These are phyloP conservation scores for Tuber aestivum DNA, from an alignment of 495 filamentous ascomycete genomes.

Conservation along the genomic window DNA sequence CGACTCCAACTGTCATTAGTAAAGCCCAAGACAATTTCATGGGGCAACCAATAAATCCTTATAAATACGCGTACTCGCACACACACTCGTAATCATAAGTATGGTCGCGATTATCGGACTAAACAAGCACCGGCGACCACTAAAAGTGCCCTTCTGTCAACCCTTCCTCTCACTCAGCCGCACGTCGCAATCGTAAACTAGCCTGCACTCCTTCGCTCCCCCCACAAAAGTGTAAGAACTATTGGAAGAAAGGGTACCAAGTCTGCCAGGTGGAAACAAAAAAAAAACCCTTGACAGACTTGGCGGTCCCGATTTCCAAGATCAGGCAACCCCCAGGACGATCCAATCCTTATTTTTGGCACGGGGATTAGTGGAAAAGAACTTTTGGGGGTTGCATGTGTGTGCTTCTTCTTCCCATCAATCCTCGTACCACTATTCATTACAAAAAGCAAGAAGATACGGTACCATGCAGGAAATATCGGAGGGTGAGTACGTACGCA, in stretches of 20 bases:
- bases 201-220: background rate
- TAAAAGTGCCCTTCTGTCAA: background rate
- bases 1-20: background rate
- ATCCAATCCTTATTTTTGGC: constrained; percentile 1
- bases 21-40: background rate
- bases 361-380: background rate
- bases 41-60: background rate
- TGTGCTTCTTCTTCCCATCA: background rate
- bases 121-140: background rate
- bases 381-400: background rate
- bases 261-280: background rate
- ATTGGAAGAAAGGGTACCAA: background rate
- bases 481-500: too few species aligned
- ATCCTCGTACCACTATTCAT: background rate
- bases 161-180: constrained; percentile 2
- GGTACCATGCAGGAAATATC: background rate
- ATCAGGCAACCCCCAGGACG: background rate
- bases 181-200: constrained; percentile 1
- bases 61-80: background rate
- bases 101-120: background rate
- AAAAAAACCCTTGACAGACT: background rate
- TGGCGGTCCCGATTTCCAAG: background rate
- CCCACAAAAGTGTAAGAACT: background rate
- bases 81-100: background rate
- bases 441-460: background rate